Evolutionary conservation across 169 alveolate species (phyloP), one percentile per base, ranked within the genome.

Genomic region (Eimeria zaria): DNA sequence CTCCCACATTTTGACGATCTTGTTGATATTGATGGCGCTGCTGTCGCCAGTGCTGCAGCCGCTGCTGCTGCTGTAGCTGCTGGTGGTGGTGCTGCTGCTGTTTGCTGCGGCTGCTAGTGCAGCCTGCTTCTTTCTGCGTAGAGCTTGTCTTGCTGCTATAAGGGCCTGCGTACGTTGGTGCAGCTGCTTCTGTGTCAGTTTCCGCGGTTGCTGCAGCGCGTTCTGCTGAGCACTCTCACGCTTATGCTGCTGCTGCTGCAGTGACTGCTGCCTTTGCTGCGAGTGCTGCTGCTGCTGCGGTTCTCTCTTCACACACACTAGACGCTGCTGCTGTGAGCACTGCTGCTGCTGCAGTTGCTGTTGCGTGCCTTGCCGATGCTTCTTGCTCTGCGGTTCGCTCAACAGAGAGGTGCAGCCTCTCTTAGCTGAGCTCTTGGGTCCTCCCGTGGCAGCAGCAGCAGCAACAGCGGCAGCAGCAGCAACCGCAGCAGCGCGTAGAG

Each of bases 361-460:
- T 41, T 24, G 44, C 16, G 55, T 62, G 51, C 46, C 12, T 73
- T 36, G 51, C 89, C n/a, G 30, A 7, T 80, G 89, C 89, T 46
- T 81, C 30, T 81, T 81, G 89, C 69, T 81, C 41, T 81, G 73
- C 7, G 71, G 69, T 39, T 51, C 73, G 33, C 46, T 36, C 51
- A 46, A 24, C 16, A 48, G 46, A 7, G 51, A 4, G 8, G 64
- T 27, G 46, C 53, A 27, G 4, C 71, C n/a, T 30, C 89, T 81
- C 58, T 81, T 81, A 51, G 71, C 69, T 8, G 60, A 76, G 41
- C 36, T 41, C 46, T 51, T 81, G 71, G 20, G 89, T 8, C 89
- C 87, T 76, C 20, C 62, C 30, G 87, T 76, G 41, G 87, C 87
- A 76, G 87, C 87, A 76, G 87, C 89, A 81, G 89, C 89, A 27